Evolutionary conservation across 2,329 filamentous ascomycete genomes (phyloP).

Genomic region (Trichoderma aggressivum): DNA sequence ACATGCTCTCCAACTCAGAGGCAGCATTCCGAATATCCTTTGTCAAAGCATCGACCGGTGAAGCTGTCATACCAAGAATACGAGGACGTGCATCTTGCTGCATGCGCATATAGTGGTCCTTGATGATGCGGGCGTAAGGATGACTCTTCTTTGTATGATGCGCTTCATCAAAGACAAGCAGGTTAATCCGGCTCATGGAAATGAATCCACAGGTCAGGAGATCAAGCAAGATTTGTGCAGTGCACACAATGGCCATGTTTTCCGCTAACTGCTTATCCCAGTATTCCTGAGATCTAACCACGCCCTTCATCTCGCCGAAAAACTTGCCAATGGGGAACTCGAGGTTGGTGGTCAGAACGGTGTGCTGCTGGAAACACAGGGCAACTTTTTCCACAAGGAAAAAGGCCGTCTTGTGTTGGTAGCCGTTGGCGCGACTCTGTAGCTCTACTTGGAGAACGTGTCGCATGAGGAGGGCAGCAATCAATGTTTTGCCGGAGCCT

Average conservation of each 20-base stretch:
- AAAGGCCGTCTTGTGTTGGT: slow-evolving; percentile 67
- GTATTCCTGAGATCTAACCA: slow-evolving; percentile 40
- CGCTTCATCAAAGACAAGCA: slow-evolving; percentile 93
- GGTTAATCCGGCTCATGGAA: slow-evolving; percentile 76
- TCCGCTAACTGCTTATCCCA: slow-evolving; percentile 53
- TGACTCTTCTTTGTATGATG: slow-evolving; percentile 96
- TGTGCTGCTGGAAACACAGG: slow-evolving; percentile 84
- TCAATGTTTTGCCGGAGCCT: slow-evolving; percentile 94
- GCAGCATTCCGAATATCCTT: slow-evolving; percentile 66
- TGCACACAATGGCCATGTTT: slow-evolving; percentile 87
- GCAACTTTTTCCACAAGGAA: slow-evolving; percentile 91
- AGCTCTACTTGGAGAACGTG: slow-evolving; percentile 76
- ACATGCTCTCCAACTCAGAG: slow-evolving; percentile 67
- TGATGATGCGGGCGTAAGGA: slow-evolving; percentile 84
- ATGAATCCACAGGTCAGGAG: slow-evolving; percentile 78
- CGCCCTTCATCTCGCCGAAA: slow-evolving; percentile 64
- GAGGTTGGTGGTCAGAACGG: slow-evolving; percentile 77
- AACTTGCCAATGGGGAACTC: slow-evolving; percentile 71
- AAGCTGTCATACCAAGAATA: slow-evolving; percentile 95
- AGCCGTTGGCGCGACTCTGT: slow-evolving; percentile 60
- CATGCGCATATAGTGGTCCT: slow-evolving; percentile 68
- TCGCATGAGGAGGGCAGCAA: slow-evolving; percentile 79
- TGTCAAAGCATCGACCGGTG: slow-evolving; percentile 79
- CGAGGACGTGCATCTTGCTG: slow-evolving; percentile 54
- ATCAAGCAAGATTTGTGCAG: slow-evolving; percentile 78